Evolutionary conservation across 2,329 filamentous ascomycete species (phyloP).

Genomic region (Penicillium psychrosexuale): DNA sequence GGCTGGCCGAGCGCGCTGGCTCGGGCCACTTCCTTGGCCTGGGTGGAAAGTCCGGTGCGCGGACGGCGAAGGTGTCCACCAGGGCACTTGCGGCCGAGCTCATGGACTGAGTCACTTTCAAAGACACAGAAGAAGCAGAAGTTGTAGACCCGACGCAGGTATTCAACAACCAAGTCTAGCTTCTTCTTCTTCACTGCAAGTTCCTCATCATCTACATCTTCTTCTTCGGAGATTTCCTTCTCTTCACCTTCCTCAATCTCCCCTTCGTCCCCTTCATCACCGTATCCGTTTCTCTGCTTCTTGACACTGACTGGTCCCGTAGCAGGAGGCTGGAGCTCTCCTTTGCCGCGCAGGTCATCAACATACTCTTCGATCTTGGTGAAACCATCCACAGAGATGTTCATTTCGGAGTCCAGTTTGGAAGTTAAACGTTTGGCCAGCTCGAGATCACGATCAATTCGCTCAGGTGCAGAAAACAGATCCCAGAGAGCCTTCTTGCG

Average conservation of each 20-base stretch:
- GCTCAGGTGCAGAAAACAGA: conserved; percentile 88
- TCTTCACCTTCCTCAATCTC: conserved; percentile 80
- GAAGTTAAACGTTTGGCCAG: conserved; percentile 77
- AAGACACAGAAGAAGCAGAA: conserved; percentile 99
- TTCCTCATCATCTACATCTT: conserved; percentile 84
- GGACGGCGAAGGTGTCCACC: conserved; percentile 95
- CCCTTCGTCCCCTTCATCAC: conserved; percentile 47
- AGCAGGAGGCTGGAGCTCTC: conserved; percentile 66
- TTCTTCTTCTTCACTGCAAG: conserved; percentile 92
- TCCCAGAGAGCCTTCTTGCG: conserved; percentile 97
- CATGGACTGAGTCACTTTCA: conserved; percentile 94
- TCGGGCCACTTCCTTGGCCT: conserved; percentile 78
- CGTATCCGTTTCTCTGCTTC: conserved; percentile 57
- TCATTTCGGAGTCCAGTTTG: conserved; percentile 82
- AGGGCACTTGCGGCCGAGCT: conserved; percentile 91
- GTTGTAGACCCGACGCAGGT: conserved; percentile 92
- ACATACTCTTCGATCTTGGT: conserved; percentile 82
- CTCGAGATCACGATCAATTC: conserved; percentile 83
- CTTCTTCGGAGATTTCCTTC: conserved; percentile 63
- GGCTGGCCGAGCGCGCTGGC: conserved; percentile 79
- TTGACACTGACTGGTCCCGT: conserved; percentile 42
- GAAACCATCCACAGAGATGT: conserved; percentile 71
- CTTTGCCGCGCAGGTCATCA: conserved; percentile 72
- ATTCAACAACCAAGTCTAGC: conserved; percentile 91
- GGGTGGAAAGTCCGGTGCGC: conserved; percentile 74